These are phyloP conservation scores for Xerocomellus intermedius DNA, from an alignment of 768 basidiomycete species.

Conservation along the genomic window DNA sequence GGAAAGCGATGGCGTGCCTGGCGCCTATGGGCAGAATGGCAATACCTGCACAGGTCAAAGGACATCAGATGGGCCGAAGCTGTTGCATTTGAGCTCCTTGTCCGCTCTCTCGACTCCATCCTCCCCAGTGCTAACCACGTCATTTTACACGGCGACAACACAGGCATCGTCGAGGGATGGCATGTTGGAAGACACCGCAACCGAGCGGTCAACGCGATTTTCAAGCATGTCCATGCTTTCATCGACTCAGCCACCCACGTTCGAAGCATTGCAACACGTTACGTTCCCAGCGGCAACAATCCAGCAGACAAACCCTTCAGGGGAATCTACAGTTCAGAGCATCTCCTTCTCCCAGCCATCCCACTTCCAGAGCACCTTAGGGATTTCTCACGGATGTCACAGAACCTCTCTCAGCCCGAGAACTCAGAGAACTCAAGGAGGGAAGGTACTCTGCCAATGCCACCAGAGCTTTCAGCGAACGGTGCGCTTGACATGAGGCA, in stretches of 20 bases:
- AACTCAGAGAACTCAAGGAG: not conserved
- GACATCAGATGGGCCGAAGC: not conserved
- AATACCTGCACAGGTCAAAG: not conserved
- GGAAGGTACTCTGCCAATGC: not conserved
- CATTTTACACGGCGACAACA: not conserved
- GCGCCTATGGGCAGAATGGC: rapidly evolving
- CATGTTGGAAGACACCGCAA: not conserved
- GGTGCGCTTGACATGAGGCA: not conserved
- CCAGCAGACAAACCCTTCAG: not conserved
- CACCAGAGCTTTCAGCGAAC: rapidly evolving
- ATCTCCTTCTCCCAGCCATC: not conserved
- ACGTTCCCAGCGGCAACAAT: not conserved
- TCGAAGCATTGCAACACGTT: rapidly evolving
- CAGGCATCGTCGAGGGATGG: not conserved
- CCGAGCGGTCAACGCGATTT: not conserved
- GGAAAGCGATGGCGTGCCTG: not conserved
- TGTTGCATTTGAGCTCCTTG: not conserved
- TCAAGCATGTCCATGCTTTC: not conserved
- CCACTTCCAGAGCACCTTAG: not conserved
- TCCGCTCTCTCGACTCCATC: not conserved
- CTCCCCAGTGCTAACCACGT: not conserved
- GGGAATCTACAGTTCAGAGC: not conserved
- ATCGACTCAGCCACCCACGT: not conserved
- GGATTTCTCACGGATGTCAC: not conserved
- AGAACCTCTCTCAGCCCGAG: not conserved